These are phyloP conservation scores for Parietaria judaica DNA, from an alignment of 306 rosid genomes.

Conservation along the genomic window DNA sequence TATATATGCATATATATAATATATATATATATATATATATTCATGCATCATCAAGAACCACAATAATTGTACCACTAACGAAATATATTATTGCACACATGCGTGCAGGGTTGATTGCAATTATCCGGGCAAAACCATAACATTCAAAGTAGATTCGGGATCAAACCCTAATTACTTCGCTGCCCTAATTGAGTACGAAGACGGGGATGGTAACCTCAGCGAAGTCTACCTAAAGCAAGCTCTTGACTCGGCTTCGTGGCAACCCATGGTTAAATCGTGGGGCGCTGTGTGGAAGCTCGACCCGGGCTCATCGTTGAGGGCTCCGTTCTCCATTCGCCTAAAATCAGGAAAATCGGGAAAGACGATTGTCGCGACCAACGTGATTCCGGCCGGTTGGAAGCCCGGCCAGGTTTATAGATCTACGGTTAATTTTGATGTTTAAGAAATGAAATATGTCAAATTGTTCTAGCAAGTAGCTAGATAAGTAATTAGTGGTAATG, in stretches of 20 bases:
- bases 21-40: no score
- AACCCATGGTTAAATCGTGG: constrained; percentile 55
- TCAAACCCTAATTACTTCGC: constrained; percentile 55
- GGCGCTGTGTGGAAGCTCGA: constrained; percentile 68
- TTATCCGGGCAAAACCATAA: constrained; percentile 33
- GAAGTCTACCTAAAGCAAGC: constrained; percentile 51
- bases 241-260: constrained; percentile 36
- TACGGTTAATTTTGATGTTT: constrained; percentile 33
- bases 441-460: background rate
- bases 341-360: constrained; percentile 32
- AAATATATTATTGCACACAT: background rate
- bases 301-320: constrained; percentile 27
- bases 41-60: no score
- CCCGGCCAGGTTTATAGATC: constrained; percentile 66
- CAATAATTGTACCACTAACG: no score
- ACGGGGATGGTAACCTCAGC: constrained; percentile 51
- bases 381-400: constrained; percentile 60
- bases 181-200: constrained; percentile 35
- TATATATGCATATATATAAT: no score
- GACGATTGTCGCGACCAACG: constrained; percentile 35
- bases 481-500: no score
- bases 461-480: background rate
- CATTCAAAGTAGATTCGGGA: constrained; percentile 50
- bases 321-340: constrained; percentile 55
- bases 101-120: constrained; percentile 43